phyloP scores from a whole-genome alignment of 352 stramenopile species.

The Pythium guiyangense region DNA sequence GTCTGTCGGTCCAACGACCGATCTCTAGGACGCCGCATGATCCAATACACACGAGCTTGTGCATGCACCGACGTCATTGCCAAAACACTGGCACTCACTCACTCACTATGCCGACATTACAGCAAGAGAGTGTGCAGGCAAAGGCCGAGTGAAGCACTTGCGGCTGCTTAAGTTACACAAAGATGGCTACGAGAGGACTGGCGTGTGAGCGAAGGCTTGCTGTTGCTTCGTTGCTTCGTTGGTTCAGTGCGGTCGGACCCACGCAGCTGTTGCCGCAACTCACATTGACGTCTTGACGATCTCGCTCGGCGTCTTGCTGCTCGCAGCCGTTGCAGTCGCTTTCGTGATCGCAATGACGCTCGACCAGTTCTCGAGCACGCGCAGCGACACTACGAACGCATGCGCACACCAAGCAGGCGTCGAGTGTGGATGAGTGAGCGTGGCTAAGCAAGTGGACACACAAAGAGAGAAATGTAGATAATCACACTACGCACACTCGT shows the following conservation, averaged over 20 bases:
- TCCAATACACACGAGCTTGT: no score
- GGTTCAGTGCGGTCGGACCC: no score
- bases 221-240: not conserved
- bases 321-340: constrained; percentile 21
- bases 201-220: not conserved
- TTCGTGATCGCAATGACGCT: constrained; percentile 76
- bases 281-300: constrained; percentile 53
- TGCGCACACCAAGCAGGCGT: not conserved
- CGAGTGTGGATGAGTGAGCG: constrained; percentile 1
- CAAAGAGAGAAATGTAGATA: no score
- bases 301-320: constrained; percentile 40
- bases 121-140: no score
- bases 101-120: no score
- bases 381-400: constrained; percentile 48
- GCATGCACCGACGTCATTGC: no score
- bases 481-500: constrained; percentile 71
- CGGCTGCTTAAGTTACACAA: no score
- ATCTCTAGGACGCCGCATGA: no score
- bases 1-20: no score
- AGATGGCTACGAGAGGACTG: not conserved
- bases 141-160: no score
- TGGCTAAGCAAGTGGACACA: not conserved
- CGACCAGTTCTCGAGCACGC: constrained; percentile 79
- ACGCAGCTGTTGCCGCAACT: not conserved
- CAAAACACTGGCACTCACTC: no score